Base-by-base conservation (phyloP, 2,329 filamentous ascomycete genomes). In the Aspergillus sergii region DNA sequence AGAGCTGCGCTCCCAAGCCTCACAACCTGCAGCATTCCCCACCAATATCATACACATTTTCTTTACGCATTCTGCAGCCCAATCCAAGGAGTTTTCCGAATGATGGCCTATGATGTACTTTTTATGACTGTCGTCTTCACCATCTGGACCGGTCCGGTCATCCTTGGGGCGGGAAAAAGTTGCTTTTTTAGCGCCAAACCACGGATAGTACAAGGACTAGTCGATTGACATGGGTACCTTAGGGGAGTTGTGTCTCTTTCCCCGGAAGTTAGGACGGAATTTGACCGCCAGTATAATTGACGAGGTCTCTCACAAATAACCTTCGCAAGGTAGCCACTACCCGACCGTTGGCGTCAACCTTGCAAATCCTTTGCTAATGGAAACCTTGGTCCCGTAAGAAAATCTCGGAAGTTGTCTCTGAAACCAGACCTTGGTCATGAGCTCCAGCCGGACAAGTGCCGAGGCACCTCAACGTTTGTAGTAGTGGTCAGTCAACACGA, bases 161-260 rank as follows among this genome's bases (percentile, higher is more conserved):
- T 61, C 58, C 57, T 60, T 61, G 34, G 54, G 59, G 58, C 67
- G 65, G 65, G 64, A 68, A 67, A 61, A 55, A 36, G 19, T 68
- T 61, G 59, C 60, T 23, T 62, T 55, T 14, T 58, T 68, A 68
- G 68, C 63, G 67, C 43, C 61, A 65, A 57, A 64, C 60, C 26
- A 36, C 56, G 59, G 46, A 64, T 64, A 66, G 56, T 58, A 51
- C 55, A 30, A 57, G 59, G 56, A 55, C 54, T 61, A 60, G 62
- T 64, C 62, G 54, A 59, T 50, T 54, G 45, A 57, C 58, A 41
- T 57, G 54, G 56, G 59, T 63, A 66, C 64, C 65, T 66, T 63
- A 58, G 58, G 58, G 58, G 58, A 62, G 58, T 45, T 30, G 39
- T 26, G 46, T 39, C 23, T 48, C 51, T 55, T 60, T 63, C 61